Conservation (phyloP, 108 stramenopile genomes). For the Pseudonitzschia delicatissima region DNA sequence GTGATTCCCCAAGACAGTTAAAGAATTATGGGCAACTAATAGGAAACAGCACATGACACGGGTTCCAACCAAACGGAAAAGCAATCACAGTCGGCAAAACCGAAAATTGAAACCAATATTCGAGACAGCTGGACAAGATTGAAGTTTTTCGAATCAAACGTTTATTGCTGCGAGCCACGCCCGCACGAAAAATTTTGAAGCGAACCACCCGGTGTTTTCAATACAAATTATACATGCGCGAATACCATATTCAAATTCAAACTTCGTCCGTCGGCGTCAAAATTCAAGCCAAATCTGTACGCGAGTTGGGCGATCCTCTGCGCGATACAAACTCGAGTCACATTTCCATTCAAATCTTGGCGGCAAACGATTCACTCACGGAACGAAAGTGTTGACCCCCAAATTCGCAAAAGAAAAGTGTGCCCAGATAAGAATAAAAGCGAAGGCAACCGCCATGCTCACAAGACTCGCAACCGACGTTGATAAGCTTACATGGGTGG, state of each 20-base stretch:
- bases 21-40: background rate
- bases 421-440: background rate
- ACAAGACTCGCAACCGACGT: background rate
- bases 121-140: background rate
- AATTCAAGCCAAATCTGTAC: background rate
- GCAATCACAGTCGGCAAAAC: background rate
- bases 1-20: too few species aligned
- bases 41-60: background rate
- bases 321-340: background rate
- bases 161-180: slow-evolving; percentile 6
- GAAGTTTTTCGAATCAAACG: slow-evolving; percentile 1
- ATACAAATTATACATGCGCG: background rate
- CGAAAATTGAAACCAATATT: background rate
- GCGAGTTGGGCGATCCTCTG: background rate
- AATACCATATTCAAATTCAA: background rate
- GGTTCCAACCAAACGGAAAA: background rate
- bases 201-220: background rate
- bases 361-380: background rate
- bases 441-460: background rate
- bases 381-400: background rate
- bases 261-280: background rate
- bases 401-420: background rate
- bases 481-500: too few species aligned
- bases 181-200: slow-evolving; percentile 1
- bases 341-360: background rate